These are phyloP conservation scores for Sugiyamaella qingdaonensis DNA, from an alignment of 805 yeast genomes.

Conservation along the genomic window DNA sequence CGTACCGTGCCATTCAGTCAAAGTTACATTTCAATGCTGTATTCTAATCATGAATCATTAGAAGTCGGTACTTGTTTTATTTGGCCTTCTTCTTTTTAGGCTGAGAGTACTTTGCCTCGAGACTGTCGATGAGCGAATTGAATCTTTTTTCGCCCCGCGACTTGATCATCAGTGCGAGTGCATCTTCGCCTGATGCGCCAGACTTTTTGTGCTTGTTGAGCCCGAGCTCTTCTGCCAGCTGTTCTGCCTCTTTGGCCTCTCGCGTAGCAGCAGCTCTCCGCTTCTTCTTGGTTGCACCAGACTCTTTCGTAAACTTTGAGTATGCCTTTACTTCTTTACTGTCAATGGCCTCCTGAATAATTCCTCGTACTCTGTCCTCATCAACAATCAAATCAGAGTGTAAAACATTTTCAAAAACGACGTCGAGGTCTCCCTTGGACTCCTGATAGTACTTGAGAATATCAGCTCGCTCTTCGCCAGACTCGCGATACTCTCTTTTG, in stretches of 20 bases:
- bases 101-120: conserved; percentile 34
- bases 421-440: conserved; percentile 63
- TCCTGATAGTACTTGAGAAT: conserved; percentile 54
- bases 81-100: conserved; percentile 12
- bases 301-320: conserved; percentile 46
- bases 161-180: conserved; percentile 36
- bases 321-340: conserved; percentile 37
- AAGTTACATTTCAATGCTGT: too few relatives aligned
- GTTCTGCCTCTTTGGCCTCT: conserved; percentile 52
- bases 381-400: conserved; percentile 66
- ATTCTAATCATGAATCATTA: too few relatives aligned
- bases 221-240: conserved; percentile 50
- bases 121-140: conserved; percentile 25
- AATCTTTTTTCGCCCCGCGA: conserved; percentile 28
- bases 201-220: conserved; percentile 37
- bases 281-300: conserved; percentile 45
- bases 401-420: conserved; percentile 69
- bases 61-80: conserved; percentile 1
- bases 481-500: conserved; percentile 53
- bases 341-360: conserved; percentile 45
- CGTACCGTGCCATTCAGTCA: too few relatives aligned
- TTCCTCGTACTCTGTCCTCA: conserved; percentile 55
- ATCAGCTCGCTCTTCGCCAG: conserved; percentile 45
- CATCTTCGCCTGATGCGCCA: conserved; percentile 25
- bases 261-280: conserved; percentile 38